A percentile compares a stretch with the other conserved stretches of the same genome.
These are phyloP conservation scores for Cicer cuneatum DNA, from an alignment of 306 rosid genomes.

Conservation along the genomic window DNA sequence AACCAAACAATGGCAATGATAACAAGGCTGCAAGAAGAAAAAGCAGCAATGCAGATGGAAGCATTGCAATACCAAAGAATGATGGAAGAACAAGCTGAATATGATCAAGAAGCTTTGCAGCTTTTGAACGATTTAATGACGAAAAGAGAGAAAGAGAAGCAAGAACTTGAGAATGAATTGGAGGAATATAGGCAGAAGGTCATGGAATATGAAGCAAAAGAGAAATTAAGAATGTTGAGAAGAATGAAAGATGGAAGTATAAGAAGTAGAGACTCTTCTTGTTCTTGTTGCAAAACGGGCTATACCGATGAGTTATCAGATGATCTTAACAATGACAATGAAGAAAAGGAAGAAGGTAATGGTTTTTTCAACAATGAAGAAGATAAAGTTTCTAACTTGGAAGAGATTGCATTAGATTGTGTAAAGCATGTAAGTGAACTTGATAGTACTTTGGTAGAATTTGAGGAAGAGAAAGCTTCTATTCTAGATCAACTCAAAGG, in stretches of 20 bases:
- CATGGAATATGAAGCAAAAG: constrained; percentile 65
- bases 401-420: constrained; percentile 73
- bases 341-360: constrained; percentile 53
- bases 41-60: constrained; percentile 90
- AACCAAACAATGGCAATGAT: constrained; percentile 95
- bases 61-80: constrained; percentile 86
- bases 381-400: constrained; percentile 54
- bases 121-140: constrained; percentile 76
- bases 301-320: constrained; percentile 63
- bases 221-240: constrained; percentile 56
- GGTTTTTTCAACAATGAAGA: constrained; percentile 36
- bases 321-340: constrained; percentile 61
- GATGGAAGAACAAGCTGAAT: constrained; percentile 95
- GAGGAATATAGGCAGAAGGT: constrained; percentile 64
- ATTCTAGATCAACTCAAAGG: constrained; percentile 76
- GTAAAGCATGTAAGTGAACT: constrained; percentile 62
- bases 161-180: constrained; percentile 73
- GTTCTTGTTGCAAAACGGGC: constrained; percentile 58
- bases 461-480: constrained; percentile 73
- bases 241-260: constrained; percentile 63
- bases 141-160: constrained; percentile 80
- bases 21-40: constrained; percentile 90
- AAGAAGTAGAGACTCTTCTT: constrained; percentile 65
- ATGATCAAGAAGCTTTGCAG: constrained; percentile 88
- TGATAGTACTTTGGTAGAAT: constrained; percentile 68